These are phyloP conservation scores for Leccinum griseonigrum DNA, from an alignment of 1,284 basidiomycete species.

Conservation along the genomic window DNA sequence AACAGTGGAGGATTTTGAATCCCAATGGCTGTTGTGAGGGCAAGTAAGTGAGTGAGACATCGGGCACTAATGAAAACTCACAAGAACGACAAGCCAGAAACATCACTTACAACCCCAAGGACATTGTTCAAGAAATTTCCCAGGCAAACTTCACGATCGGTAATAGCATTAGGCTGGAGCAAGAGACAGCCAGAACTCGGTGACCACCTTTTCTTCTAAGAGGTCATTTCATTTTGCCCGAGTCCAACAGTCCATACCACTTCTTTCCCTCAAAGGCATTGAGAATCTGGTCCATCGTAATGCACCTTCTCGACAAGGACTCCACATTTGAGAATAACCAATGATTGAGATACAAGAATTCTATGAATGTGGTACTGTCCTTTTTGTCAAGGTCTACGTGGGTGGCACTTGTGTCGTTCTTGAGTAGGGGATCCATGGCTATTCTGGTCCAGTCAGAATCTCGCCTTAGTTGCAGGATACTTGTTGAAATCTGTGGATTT, in stretches of 20 bases:
- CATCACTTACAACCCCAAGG: too few species aligned
- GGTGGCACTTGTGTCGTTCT: not conserved
- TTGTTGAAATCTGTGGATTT: not conserved
- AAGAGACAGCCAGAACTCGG: not conserved
- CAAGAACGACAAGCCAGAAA: too few species aligned
- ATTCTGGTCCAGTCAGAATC: not conserved
- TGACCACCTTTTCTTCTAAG: too few species aligned
- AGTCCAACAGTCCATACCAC: not conserved
- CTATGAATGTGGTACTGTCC: not conserved
- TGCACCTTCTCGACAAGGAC: too few species aligned
- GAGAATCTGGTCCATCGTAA: not conserved
- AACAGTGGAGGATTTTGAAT: not conserved
- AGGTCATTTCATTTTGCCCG: not conserved
- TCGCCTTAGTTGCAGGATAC: not conserved
- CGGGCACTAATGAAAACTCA: too few species aligned
- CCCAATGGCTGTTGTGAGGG: not conserved
- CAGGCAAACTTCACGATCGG: not conserved
- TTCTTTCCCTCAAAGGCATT: not conserved
- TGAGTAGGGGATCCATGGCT: not conserved
- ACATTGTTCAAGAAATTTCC: not conserved
- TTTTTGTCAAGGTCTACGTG: not conserved
- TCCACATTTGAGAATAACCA: not conserved
- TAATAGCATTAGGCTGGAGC: not conserved
- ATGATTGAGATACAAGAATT: not conserved
- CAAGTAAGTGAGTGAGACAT: not conserved